Evolutionary conservation across 257 asterid species (phyloP).

Genomic region (Solanum piurae): DNA sequence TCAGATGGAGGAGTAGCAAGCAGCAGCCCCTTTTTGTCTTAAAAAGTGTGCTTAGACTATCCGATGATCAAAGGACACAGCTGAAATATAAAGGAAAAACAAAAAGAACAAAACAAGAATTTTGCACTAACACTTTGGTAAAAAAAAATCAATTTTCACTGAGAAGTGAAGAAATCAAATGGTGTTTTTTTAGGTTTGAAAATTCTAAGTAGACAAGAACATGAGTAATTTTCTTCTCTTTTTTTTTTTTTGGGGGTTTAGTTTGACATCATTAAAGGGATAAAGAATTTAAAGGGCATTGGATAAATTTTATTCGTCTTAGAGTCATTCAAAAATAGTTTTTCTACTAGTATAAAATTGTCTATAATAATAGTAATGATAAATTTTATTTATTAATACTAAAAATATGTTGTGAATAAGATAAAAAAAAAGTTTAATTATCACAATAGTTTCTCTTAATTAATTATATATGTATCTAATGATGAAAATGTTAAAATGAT

Average conservation of each 20-base stretch:
- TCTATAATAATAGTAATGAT: too few species aligned
- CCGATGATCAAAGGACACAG: neutral
- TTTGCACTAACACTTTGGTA: neutral
- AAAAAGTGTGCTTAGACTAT: neutral
- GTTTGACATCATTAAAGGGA: neutral
- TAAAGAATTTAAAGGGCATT: neutral
- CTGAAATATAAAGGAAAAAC: neutral
- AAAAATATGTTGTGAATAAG: neutral
- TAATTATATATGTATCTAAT: neutral
- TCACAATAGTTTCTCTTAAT: neutral
- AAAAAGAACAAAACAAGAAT: neutral
- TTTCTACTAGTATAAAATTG: too few species aligned
- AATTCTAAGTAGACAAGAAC: neutral
- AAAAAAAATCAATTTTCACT: neutral
- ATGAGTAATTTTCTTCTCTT: neutral
- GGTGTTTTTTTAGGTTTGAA: neutral
- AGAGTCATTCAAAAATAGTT: too few species aligned
- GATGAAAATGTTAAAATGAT: neutral
- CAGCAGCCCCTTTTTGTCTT: neutral
- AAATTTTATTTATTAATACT: neutral
- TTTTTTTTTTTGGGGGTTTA: neutral
- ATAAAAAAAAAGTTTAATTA: neutral
- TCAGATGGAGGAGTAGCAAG: neutral
- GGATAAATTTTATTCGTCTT: too few species aligned
- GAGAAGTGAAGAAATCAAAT: neutral